Base-by-base conservation (phyloP, 2,329 filamentous ascomycete genomes). In the Stylonectria norvegica region DNA sequence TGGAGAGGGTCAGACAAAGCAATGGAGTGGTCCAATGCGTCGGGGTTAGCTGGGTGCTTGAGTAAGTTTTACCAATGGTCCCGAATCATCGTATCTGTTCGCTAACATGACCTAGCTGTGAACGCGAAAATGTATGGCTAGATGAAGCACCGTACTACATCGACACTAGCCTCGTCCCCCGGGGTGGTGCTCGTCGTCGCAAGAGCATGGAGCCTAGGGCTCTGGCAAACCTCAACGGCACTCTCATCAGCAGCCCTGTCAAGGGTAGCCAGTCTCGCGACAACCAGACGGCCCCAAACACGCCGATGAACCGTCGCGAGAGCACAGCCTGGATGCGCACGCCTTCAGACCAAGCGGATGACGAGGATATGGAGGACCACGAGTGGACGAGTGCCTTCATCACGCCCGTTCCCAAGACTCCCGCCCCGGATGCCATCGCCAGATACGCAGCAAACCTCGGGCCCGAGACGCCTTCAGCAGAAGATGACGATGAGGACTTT, bases 11-110 rank as follows among this genome's bases (percentile, higher is more conserved):
- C 5, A 75, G 81, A 42, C 77, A 84, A 53, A 82, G 79, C 27
- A 75, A 78, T 11, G 87, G 87, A 5, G 72, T 86, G 20, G 86
- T 95, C 25, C 82, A 87, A 53, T 94, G 89, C 65, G 88, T 95
- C 40, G 89, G 89, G 35, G 85, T 94, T 33, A 83, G 82, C 50
- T 95, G 89, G 88, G 85, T 93, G 39, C 75, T 95, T 48, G 88
- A 95, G 84, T 89, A 78, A 76, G 83, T 78, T 36, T 30, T 4
- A 17, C 11, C 20, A 12, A 5, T 18, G 33, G 23, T 10, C 6
- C 11, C 23, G 8, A 0, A 4, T 7, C 9, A 8, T 5, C 5
- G 10, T 14, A 1, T 35, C 33, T 12, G n/a, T 32, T 4, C 23
- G 15, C 58, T 68, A 56, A 70, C 51, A 11, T 10, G 3, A 5